A percentile compares a stretch with the other conserved stretches of the same genome.
Conservation (phyloP, 148 eudicot genomes). For the Camellia lanceoleosa region DNA sequence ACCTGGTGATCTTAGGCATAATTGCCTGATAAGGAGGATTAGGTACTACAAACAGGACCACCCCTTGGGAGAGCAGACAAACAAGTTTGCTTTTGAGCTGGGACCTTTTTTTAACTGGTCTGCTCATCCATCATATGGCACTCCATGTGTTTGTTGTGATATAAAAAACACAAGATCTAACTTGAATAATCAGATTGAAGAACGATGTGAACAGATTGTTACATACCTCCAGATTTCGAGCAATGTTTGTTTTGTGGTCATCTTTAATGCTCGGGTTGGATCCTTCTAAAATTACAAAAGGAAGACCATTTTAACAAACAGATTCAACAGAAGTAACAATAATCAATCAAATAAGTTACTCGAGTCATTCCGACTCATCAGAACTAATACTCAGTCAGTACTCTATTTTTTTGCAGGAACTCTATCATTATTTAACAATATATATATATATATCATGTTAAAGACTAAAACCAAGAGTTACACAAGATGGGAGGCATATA, state of each 20-base stretch:
- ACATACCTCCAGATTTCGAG: slow-evolving; percentile 82
- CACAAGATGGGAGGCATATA: not conserved
- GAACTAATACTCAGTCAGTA: not conserved
- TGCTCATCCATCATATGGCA: not conserved
- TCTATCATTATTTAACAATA: not conserved
- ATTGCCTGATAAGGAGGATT: not conserved
- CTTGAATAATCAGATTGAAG: not conserved
- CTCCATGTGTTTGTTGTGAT: not conserved
- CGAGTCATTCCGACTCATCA: not conserved
- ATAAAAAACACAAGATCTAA: not conserved
- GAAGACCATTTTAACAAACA: not conserved
- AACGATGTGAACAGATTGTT: not conserved
- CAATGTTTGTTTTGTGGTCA: slow-evolving; percentile 81
- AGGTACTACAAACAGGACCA: not conserved
- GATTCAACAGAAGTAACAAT: not conserved
- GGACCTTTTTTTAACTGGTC: not conserved
- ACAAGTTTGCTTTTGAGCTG: not conserved
- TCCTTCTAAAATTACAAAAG: slow-evolving; percentile 52
- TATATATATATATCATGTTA: not conserved
- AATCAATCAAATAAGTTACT: slow-evolving; percentile 11
- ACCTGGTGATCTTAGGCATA: not conserved
- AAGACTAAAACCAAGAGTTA: not conserved
- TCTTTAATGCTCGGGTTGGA: slow-evolving; percentile 53
- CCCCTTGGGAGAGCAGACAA: not conserved
- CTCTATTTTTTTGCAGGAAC: slow-evolving; percentile 1